Percentiles rank a stretch among this genome's conserved stretches.
Evolutionary conservation across 2,329 filamentous ascomycete genomes (phyloP).

Genomic region (Apiospora pterosperma): DNA sequence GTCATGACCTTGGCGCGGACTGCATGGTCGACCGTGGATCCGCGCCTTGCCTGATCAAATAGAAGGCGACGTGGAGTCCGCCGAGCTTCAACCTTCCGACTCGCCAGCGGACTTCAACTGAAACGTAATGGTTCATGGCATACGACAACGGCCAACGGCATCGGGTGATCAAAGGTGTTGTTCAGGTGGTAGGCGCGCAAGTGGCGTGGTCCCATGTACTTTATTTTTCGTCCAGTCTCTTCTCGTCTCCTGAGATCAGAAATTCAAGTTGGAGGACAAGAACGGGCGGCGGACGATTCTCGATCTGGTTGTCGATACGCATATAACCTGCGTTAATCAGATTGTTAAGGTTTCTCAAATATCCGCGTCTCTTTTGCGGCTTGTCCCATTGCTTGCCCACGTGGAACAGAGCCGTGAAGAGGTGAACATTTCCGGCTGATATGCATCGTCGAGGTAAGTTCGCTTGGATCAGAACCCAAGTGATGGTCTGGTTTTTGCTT

Average conservation of each 20-base stretch:
- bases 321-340: neutral
- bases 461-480: neutral
- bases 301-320: neutral
- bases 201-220: neutral
- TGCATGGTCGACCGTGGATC: neutral
- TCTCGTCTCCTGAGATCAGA: too few relatives aligned
- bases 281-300: neutral
- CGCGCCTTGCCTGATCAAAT: neutral
- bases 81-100: too few relatives aligned
- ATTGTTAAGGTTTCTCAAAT: neutral
- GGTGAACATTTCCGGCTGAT: neutral
- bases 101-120: neutral
- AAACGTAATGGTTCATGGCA: neutral
- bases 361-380: neutral
- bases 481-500: neutral
- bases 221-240: too few relatives aligned
- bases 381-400: neutral
- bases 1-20: neutral
- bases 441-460: neutral
- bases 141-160: neutral
- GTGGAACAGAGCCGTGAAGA: neutral
- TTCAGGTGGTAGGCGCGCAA: neutral
- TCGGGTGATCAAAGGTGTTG: neutral
- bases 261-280: too few relatives aligned
- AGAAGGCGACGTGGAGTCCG: neutral